Conservation (phyloP, 805 yeast species). For the Barnettozyma wickerhamii region DNA sequence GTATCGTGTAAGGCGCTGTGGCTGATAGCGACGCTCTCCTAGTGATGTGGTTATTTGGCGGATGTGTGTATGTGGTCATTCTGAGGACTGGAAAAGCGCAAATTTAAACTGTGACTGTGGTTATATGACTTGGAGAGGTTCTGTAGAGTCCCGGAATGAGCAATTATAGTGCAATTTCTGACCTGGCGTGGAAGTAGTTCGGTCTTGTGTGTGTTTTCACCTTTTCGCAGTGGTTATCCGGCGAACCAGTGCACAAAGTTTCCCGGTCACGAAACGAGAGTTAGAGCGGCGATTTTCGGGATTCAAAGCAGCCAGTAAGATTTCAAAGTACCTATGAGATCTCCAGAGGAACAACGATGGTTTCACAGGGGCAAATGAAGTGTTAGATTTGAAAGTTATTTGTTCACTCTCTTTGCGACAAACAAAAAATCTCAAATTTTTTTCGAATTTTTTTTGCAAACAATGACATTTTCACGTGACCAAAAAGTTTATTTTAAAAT, state of each 20-base stretch:
- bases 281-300: too few species aligned
- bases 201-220: too few species aligned
- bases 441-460: not conserved
- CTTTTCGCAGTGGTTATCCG: too few species aligned
- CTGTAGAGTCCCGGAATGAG: too few species aligned
- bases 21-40: conserved; percentile 34
- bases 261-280: too few species aligned
- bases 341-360: too few species aligned
- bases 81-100: not conserved
- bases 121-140: not conserved
- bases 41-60: conserved; percentile 19
- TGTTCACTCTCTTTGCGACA: not conserved
- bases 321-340: too few species aligned
- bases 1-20: conserved; percentile 36
- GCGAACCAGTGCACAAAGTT: too few species aligned
- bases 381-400: too few species aligned
- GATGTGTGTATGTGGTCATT: conserved; percentile 14
- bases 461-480: not conserved
- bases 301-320: too few species aligned
- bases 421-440: not conserved
- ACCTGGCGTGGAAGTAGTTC: not conserved
- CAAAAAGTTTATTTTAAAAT: not conserved
- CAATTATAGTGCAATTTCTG: not conserved
- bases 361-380: too few species aligned
- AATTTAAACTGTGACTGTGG: too few species aligned